Evolutionary conservation across 2,329 filamentous ascomycete species (phyloP), one percentile per base, ranked within the genome.

Genomic region (Fusarium odoratissimum): DNA sequence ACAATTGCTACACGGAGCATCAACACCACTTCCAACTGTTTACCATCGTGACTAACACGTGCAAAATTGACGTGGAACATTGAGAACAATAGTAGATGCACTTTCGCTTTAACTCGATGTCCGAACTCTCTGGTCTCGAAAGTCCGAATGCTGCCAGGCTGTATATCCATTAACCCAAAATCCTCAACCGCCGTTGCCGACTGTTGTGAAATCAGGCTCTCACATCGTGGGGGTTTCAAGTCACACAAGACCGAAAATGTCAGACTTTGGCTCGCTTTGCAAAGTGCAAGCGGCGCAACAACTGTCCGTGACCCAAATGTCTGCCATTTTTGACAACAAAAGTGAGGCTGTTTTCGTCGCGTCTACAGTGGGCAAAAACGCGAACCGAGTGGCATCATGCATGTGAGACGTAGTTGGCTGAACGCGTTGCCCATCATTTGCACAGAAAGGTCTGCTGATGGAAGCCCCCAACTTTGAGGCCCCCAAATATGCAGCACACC

Each of bases 191-290:
- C 17, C 7, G 12, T 25, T 51, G n/a, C 23, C 23, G 23, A 25
- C 23, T 25, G 5, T 5, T 25, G 23, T 25, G 23, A 25, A 25
- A 25, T 25, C 23, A 25, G 23, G 23, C 23, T 25, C 23, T 25
- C 23, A 5, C 23, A 25, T 19, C 59, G 52, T 48, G 55, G 33
- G 60, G 25, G 25, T 11, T 28, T 23, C 17, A 16, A 21, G 28
- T 40, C 14, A 21, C n/a, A 40, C n/a, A 33, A 10, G 2, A 7
- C 9, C 5, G 14, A 2, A 17, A 0, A 33, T 8, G 13, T 35
- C 11, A 3, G 5, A 0, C n/a, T 35, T 14, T 25, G 23, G 23
- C 23, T 51, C 6, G 4, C 2, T 25, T 8, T 19, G 0, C 0
- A 11, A 51, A 25, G 0, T 21, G 6, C 6, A 14, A 51, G 8